These are phyloP conservation scores for Populus tremula DNA, from an alignment of 345 rosid genomes.

Conservation along the genomic window DNA sequence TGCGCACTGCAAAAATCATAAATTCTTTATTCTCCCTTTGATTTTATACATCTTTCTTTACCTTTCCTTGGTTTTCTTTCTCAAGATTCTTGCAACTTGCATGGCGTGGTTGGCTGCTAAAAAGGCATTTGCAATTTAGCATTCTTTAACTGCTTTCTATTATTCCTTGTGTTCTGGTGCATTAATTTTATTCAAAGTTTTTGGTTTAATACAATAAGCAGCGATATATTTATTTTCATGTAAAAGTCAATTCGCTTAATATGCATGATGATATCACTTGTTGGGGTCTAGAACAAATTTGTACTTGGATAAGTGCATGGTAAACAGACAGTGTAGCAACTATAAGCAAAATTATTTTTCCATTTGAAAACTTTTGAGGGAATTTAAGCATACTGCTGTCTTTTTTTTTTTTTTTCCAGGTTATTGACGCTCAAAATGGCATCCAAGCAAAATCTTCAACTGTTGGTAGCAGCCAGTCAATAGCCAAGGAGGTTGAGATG, in stretches of 20 bases:
- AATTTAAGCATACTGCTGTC: not conserved
- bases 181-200: not conserved
- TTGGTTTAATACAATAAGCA: not conserved
- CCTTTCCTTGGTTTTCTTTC: not conserved
- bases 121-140: not conserved
- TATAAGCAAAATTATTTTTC: not conserved
- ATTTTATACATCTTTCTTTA: not conserved
- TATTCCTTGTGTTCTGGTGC: not conserved
- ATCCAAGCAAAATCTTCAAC: constrained; percentile 6
- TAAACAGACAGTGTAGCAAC: not conserved
- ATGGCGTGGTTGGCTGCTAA: not conserved
- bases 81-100: not conserved
- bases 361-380: not conserved
- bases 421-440: constrained; percentile 21
- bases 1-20: not conserved
- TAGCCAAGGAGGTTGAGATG: constrained; percentile 17
- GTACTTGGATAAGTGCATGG: not conserved
- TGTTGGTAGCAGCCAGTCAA: constrained; percentile 10
- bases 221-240: not conserved
- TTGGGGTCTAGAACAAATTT: no score
- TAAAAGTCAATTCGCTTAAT: not conserved
- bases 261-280: no score
- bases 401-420: constrained; percentile 33
- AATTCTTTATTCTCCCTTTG: not conserved
- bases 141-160: not conserved